Conservation (phyloP, 1,139 yeast species). For the Taphrina betulina region DNA sequence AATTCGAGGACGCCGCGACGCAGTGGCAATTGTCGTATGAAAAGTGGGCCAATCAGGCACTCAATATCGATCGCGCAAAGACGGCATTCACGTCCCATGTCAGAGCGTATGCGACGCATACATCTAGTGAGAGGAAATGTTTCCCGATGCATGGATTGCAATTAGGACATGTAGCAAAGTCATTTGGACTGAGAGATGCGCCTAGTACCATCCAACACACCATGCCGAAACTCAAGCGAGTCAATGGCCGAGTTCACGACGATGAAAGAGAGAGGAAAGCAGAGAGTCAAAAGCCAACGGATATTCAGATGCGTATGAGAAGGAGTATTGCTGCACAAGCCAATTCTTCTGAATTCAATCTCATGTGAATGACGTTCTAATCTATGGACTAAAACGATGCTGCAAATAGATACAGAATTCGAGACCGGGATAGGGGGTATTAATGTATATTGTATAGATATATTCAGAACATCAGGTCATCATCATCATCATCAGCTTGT, state of each 20-base stretch:
- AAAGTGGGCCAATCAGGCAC: slow-evolving; percentile 63
- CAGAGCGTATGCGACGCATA: slow-evolving; percentile 96
- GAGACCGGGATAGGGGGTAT: too few relatives aligned
- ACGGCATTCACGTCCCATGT: slow-evolving; percentile 85
- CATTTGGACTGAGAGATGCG: slow-evolving; percentile 90
- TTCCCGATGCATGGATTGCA: slow-evolving; percentile 81
- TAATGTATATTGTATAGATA: too few relatives aligned
- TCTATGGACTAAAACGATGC: too few relatives aligned
- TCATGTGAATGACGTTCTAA: slow-evolving; percentile 5
- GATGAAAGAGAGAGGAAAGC: slow-evolving; percentile 1
- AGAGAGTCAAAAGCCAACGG: slow-evolving; percentile 8
- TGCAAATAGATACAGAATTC: too few relatives aligned
- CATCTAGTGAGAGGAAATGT: slow-evolving; percentile 68
- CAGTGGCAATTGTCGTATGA: slow-evolving; percentile 93
- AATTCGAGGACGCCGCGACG: slow-evolving; percentile 94
- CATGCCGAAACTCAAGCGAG: slow-evolving; percentile 7
- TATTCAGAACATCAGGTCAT: too few relatives aligned
- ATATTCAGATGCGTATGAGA: slow-evolving; percentile 21
- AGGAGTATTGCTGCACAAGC: slow-evolving; percentile 22
- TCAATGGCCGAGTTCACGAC: background rate
- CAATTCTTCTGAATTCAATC: slow-evolving; percentile 13
- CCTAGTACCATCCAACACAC: slow-evolving; percentile 61
- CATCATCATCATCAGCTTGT: too few relatives aligned
- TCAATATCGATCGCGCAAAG: slow-evolving; percentile 61
- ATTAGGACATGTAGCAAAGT: slow-evolving; percentile 91